Conservation (phyloP, 2,329 filamentous ascomycete species). For the Aureobasidium sp. region DNA sequence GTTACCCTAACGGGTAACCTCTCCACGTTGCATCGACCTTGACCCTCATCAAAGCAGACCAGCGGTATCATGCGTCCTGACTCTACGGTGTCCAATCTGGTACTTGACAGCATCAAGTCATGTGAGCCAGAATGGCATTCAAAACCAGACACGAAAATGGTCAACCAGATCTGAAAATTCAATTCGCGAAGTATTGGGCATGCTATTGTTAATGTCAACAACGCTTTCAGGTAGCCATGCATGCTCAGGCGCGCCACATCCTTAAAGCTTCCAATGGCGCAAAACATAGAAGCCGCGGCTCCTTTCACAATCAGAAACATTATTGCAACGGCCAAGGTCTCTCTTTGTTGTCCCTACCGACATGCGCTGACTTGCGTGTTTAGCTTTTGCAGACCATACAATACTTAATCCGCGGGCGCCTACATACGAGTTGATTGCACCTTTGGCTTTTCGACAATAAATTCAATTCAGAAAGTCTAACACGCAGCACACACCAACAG, state of each 20-base stretch:
- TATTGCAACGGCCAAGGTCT: background rate
- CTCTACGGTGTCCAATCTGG: background rate
- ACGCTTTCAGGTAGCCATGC: background rate
- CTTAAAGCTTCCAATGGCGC: conserved; percentile 3
- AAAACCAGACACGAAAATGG: no score
- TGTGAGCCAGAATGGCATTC: background rate
- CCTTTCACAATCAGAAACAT: background rate
- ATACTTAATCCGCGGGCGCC: background rate
- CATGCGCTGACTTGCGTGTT: background rate
- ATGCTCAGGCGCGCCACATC: background rate
- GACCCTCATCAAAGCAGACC: background rate
- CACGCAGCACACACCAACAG: background rate
- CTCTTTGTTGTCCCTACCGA: background rate
- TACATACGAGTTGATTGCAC: background rate
- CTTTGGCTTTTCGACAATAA: background rate
- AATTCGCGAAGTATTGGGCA: background rate
- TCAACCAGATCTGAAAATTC: background rate
- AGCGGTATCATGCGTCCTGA: no score
- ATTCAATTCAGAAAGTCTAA: background rate
- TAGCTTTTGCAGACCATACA: background rate
- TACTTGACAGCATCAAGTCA: background rate
- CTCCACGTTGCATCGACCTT: background rate
- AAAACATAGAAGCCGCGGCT: background rate
- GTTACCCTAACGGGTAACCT: background rate
- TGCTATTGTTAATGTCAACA: background rate